These are phyloP conservation scores for Dissophora ornata DNA, from an alignment of 192 early-diverging fungal genomes.

Conservation along the genomic window DNA sequence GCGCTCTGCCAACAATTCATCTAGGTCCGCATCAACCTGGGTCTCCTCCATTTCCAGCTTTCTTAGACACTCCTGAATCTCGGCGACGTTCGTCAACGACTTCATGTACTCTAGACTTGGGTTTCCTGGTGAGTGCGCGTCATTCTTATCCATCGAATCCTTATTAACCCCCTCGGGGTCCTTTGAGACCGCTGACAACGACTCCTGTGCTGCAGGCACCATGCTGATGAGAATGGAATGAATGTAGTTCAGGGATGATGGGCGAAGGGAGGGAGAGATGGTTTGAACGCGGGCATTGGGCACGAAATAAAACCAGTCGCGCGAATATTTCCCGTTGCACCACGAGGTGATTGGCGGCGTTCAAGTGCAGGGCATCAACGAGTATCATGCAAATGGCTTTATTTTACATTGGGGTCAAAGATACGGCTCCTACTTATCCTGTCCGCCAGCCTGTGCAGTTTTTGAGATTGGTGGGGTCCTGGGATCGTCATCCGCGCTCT, in stretches of 20 bases:
- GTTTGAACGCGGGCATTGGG: background rate
- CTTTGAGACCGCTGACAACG: background rate
- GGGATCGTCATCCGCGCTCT: constrained; percentile 38
- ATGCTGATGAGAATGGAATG: constrained; percentile 5
- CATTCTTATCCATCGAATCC: background rate
- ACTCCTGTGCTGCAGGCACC: constrained; percentile 12
- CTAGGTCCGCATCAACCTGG: constrained; percentile 67
- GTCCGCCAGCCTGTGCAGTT: background rate
- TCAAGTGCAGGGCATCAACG: no score
- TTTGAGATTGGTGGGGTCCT: constrained; percentile 11
- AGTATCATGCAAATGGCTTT: no score
- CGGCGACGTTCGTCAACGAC: constrained; percentile 69
- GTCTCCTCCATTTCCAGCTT: constrained; percentile 73
- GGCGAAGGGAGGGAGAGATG: background rate
- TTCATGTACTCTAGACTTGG: constrained; percentile 50
- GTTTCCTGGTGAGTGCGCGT: background rate
- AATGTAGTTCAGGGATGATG: background rate
- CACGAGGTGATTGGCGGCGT: no score
- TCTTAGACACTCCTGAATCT: constrained; percentile 68
- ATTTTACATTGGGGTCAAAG: no score
- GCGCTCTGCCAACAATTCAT: constrained; percentile 63
- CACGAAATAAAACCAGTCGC: no score
- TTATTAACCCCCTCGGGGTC: background rate
- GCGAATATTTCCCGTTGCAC: no score
- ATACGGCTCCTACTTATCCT: background rate